Evolutionary conservation across 805 yeast species (phyloP).

Genomic region (Wickerhamiella bombiphila): DNA sequence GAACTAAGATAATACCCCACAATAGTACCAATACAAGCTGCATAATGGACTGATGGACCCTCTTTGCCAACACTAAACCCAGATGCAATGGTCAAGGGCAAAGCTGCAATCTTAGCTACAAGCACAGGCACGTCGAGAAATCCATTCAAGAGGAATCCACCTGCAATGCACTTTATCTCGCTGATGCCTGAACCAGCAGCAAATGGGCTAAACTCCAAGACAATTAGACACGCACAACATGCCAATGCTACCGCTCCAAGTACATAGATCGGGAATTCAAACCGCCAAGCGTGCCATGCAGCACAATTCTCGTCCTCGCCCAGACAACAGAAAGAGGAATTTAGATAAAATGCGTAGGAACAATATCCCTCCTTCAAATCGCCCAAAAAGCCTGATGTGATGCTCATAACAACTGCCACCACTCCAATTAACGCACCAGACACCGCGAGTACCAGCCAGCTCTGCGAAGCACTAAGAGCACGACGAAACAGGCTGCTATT

Average conservation of each 20-base stretch:
- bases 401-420: constrained; percentile 68
- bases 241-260: constrained; percentile 48
- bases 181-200: constrained; percentile 98
- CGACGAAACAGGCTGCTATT: neutral
- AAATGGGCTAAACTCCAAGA: constrained; percentile 58
- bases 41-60: constrained; percentile 97
- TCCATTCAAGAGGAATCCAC: constrained; percentile 71
- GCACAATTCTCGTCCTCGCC: constrained; percentile 39
- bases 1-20: constrained; percentile 34
- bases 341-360: constrained; percentile 49
- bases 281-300: constrained; percentile 59
- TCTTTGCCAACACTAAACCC: constrained; percentile 94
- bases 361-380: constrained; percentile 72
- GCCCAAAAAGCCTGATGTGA: constrained; percentile 77
- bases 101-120: constrained; percentile 56
- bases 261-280: constrained; percentile 42
- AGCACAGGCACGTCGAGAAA: constrained; percentile 65
- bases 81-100: constrained; percentile 85
- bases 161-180: constrained; percentile 85
- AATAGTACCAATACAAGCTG: constrained; percentile 88
- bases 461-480: constrained; percentile 27
- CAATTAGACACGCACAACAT: constrained; percentile 48
- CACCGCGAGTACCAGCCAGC: constrained; percentile 59
- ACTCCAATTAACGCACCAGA: constrained; percentile 70
- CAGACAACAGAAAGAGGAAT: constrained; percentile 71